Base-by-base conservation (phyloP, 805 yeast genomes). In the Candida hispaniensis region DNA sequence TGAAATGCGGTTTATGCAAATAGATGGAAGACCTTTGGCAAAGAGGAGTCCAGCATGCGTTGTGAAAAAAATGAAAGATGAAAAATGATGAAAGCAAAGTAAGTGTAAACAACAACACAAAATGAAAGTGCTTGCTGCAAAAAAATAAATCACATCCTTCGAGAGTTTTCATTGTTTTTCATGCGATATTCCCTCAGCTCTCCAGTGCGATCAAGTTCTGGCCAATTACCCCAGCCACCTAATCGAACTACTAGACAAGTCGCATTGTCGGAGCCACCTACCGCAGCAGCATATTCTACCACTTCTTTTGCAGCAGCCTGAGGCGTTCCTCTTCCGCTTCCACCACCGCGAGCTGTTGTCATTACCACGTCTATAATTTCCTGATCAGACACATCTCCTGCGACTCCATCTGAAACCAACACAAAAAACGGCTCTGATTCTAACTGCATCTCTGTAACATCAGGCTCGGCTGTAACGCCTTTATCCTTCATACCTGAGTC, bases 211-310 rank as follows among this genome's bases (percentile, higher is more conserved):
- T 88, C 97, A 4, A 64, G 50, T 39, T 69, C 58, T 19, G 46
- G 40, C 96, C 98, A 91, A 38, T 73, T 69, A 5, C 94, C 95
- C 98, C 98, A 91, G 7, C 94, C 94, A 20, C 69, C 66, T 39
- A 91, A 60, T 41, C 93, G 63, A 7, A 88, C 56, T 4, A 91
- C 80, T 43, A 79, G 50, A 52, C 95, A 83, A 2, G 96, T 83
- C n/a, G 97, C 93, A 57, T 91, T 91, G 54, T 91, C 98, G 48
- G 81, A 85, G 2, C 94, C 91, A 9, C 94, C 94, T 6, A 86
- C 69, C 25, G 80, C 80, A 51, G 79, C 85, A 7, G 85, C 78
- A 53, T 75, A 91, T 47, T 75, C 69, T 8, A 88, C 72, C 12
- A 91, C 79, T 52, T 86, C 96, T 41, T 71, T 74, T 0, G 96